phyloP scores from a whole-genome alignment of 345 rosid genomes.

The Eucalyptus curtisii region DNA sequence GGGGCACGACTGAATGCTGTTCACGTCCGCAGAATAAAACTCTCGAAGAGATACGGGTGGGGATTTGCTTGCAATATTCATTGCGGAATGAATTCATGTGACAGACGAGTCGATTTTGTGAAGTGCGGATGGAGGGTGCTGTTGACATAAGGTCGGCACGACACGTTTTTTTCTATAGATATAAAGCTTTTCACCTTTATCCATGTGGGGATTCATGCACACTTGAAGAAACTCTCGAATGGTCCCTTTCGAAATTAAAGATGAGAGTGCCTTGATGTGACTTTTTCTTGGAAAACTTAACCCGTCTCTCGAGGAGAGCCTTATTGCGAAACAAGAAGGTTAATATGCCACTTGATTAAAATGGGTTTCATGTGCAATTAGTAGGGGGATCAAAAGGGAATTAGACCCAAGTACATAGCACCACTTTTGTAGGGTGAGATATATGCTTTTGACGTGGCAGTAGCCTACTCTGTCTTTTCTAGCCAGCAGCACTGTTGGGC shows the following conservation, averaged over 20 bases:
- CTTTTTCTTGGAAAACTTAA: background rate
- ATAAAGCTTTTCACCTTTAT: background rate
- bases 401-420: background rate
- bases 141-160: background rate
- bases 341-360: background rate
- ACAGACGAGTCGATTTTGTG: background rate
- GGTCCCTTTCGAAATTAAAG: background rate
- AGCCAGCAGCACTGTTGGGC: background rate
- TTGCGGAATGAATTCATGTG: background rate
- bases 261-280: background rate
- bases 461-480: background rate
- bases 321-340: background rate
- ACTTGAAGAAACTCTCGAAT: background rate
- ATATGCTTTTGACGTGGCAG: background rate
- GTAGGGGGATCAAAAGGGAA: background rate
- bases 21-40: background rate
- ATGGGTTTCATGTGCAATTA: background rate
- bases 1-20: background rate
- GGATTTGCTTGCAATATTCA: background rate
- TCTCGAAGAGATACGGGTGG: background rate
- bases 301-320: background rate
- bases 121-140: background rate
- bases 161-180: background rate
- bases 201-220: background rate
- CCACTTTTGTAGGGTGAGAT: background rate